Evolutionary conservation across 2,329 filamentous ascomycete species (phyloP), one percentile per base, ranked within the genome.

Genomic region (Arthrobotrys musiformis): DNA sequence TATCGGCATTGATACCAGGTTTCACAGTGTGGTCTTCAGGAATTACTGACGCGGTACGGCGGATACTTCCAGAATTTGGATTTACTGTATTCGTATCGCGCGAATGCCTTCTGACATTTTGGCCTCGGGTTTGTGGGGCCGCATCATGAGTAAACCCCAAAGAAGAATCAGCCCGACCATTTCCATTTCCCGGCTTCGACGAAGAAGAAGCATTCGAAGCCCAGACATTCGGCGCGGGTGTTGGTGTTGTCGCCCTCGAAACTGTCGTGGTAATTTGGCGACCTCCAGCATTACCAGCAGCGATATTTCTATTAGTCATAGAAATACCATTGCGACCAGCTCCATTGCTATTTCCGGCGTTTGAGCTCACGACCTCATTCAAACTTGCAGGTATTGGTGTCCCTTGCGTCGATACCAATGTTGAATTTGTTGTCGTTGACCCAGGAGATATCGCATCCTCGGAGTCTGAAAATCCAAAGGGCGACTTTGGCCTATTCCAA

Each of bases 401-500:
- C 19, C 33, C 54, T 33, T 58, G 54, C 30, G 54, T 58, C 33
- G 54, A 40, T 17, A 40, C 30, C 30, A 22, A 48, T 13, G 60
- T 70, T 42, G n/a, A n/a, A n/a, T n/a, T n/a, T n/a, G 42, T 58
- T 11, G 54, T 76, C 54, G 54, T 64, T 28, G 52, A 44, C 13
- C 42, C 40, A 46, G 62, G 28, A 35, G 64, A 44, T 26, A 42
- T 42, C 42, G 37, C 30, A 64, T 76, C 72, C 33, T 58, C 54
- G 42, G 50, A 58, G 28, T 69, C 63, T 35, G 44, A 13, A 48
- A 60, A 69, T 42, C 63, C 70, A 37, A 46, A 60, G 64, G 72
- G 72, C 60, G 72, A 76, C 72, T 76, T 76, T 70, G 72, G 72
- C 72, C 72, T 75, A 35, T 44, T 76, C 72, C 72, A 76, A 63